Evolutionary conservation across 306 rosid genomes (phyloP), one percentile per base, ranked within the genome.

Genomic region (Purshia tridentata): DNA sequence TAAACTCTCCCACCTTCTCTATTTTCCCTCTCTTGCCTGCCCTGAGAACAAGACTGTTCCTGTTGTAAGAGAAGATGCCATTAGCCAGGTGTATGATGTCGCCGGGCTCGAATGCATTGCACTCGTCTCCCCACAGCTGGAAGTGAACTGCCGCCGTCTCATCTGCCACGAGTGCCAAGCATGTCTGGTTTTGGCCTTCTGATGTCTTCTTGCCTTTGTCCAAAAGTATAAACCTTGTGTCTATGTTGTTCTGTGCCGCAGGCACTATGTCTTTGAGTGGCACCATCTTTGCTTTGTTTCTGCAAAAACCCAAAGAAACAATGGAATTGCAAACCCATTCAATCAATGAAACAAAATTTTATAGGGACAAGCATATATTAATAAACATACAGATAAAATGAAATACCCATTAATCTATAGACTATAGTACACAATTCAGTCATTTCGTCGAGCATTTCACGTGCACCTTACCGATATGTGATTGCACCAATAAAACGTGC

Each of bases 91-190:
- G 42, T 60, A 90, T 56, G 15, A 90, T 90, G 74, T 86, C 82
- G 0, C 93, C 79, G 0, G 88, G 74, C 81, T 87, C 83, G 0
- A 90, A 80, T 3, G 78, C 84, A 3, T 85, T 80, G 4, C 95
- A 88, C 80, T 92, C 96, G 11, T 85, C 82, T n/a, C 88, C 93
- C 97, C 96, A 93, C 29, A 93, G 81, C 84, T 88, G 96, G 72
- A 88, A 81, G 82, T 90, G 98, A 72, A 89, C 89, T 0, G 93
- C 83, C 0, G 92, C 96, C 0, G 94, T 90, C 65, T 86, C 91
- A 14, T 92, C 92, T 0, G 88, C 95, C 67, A 80, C 97, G 0
- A 84, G 87, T 0, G 89, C 88, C 76, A 85, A 44, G 67, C 98
- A 89, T 35, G 77, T 65, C 81, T 76, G 85, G 75, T 78, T 84